phyloP scores from a whole-genome alignment of 306 rosid species.

The Prinsepia uniflora region DNA sequence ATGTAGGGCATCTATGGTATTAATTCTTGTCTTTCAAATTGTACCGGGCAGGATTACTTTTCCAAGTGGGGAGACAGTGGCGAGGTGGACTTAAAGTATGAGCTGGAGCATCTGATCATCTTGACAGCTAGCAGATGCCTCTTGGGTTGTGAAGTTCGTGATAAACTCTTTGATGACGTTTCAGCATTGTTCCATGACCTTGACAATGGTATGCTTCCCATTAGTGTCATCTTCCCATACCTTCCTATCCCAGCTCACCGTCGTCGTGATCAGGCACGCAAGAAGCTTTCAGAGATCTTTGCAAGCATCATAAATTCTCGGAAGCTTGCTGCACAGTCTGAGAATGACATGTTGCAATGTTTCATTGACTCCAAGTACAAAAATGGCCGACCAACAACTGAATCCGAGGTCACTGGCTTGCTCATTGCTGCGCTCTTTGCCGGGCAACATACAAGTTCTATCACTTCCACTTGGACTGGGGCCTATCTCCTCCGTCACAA shows the following conservation, averaged over 20 bases:
- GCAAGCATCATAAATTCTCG: slow-evolving; percentile 66
- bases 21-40: slow-evolving; percentile 1
- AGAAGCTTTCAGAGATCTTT: slow-evolving; percentile 74
- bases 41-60: slow-evolving; percentile 73
- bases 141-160: slow-evolving; percentile 89
- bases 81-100: slow-evolving; percentile 90
- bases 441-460: slow-evolving; percentile 94
- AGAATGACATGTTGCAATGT: slow-evolving; percentile 93
- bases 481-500: slow-evolving; percentile 73
- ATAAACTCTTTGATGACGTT: slow-evolving; percentile 88
- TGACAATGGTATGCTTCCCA: slow-evolving; percentile 78
- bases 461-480: slow-evolving; percentile 97
- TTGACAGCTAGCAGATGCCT: slow-evolving; percentile 95
- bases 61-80: slow-evolving; percentile 96
- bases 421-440: slow-evolving; percentile 86
- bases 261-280: slow-evolving; percentile 82
- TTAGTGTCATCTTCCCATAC: slow-evolving; percentile 88
- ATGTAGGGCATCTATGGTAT: not conserved
- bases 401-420: slow-evolving; percentile 82
- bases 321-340: slow-evolving; percentile 44
- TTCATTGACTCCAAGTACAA: slow-evolving; percentile 93
- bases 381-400: slow-evolving; percentile 89
- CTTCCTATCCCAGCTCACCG: slow-evolving; percentile 91
- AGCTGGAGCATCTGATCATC: slow-evolving; percentile 91
- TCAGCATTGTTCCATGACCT: slow-evolving; percentile 96